Conservation (phyloP, 192 early-diverging fungal species). For the Umbelopsis sp. region DNA sequence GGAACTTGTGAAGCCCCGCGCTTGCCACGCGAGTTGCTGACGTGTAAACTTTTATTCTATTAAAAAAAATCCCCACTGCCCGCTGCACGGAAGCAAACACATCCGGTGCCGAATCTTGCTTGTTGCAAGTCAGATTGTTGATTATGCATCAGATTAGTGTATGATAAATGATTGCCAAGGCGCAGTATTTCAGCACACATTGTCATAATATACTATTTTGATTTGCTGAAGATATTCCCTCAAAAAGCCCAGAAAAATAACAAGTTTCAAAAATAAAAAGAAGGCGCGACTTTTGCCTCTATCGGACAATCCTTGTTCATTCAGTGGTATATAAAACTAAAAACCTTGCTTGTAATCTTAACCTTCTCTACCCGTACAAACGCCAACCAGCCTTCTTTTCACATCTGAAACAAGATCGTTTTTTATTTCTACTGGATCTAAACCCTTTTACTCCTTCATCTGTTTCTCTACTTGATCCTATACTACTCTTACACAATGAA, state of each 20-base stretch:
- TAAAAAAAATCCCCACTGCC: background rate
- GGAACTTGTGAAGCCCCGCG: background rate
- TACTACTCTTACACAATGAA: background rate
- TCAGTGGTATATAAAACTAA: too few relatives aligned
- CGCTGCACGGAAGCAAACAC: background rate
- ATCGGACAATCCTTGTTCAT: background rate
- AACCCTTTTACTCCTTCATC: background rate
- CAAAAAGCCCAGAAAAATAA: background rate
- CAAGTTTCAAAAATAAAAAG: background rate
- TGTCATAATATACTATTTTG: background rate
- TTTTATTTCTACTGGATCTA: background rate
- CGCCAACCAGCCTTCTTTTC: background rate
- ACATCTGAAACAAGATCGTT: background rate
- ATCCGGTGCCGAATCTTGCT: background rate
- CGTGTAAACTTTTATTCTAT: background rate
- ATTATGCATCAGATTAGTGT: background rate
- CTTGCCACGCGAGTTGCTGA: slow-evolving; percentile 5
- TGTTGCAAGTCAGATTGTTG: background rate
- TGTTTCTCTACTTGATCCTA: background rate
- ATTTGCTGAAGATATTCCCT: background rate
- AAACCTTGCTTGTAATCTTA: background rate
- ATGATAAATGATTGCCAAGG: background rate
- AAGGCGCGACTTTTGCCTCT: background rate
- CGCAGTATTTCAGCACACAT: background rate
- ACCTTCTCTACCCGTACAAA: background rate